Evolutionary conservation across 345 rosid genomes (phyloP).

Genomic region (Populus simonii): DNA sequence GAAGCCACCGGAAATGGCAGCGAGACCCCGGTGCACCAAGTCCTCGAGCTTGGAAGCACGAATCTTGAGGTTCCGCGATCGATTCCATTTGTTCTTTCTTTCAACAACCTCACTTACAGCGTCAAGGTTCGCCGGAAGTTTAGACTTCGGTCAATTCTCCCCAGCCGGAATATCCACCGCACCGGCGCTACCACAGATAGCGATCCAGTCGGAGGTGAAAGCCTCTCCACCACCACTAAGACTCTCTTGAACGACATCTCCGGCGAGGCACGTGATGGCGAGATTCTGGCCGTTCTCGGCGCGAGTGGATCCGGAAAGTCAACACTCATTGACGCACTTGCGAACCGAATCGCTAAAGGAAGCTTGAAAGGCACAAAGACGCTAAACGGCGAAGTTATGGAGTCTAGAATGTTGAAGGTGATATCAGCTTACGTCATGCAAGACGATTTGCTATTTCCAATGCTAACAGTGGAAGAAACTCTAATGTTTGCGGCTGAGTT

Average conservation of each 20-base stretch:
- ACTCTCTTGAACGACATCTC: slow-evolving; percentile 71
- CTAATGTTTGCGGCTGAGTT: slow-evolving; percentile 91
- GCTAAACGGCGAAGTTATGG: slow-evolving; percentile 68
- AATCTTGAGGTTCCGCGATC: slow-evolving; percentile 31
- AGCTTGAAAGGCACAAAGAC: slow-evolving; percentile 66
- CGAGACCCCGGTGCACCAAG: slow-evolving; percentile 74
- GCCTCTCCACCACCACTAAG: slow-evolving; percentile 45
- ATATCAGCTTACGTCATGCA: slow-evolving; percentile 96
- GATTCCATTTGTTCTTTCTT: slow-evolving; percentile 64
- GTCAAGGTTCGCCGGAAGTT: slow-evolving; percentile 57
- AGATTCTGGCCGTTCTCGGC: slow-evolving; percentile 84
- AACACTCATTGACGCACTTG: slow-evolving; percentile 73
- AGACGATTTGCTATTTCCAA: slow-evolving; percentile 78
- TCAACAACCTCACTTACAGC: slow-evolving; percentile 72
- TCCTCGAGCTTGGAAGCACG: slow-evolving; percentile 30
- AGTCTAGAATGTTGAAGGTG: slow-evolving; percentile 70
- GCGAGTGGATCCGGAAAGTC: slow-evolving; percentile 96
- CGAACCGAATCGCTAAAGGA: slow-evolving; percentile 78
- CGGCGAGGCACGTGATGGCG: slow-evolving; percentile 86
- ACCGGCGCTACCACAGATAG: slow-evolving; percentile 20
- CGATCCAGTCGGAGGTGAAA: slow-evolving; percentile 43
- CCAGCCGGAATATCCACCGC: slow-evolving; percentile 8
- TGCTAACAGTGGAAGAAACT: slow-evolving; percentile 89
- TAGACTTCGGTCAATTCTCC: slow-evolving; percentile 31
- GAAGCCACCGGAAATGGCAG: slow-evolving; percentile 54